Evolutionary conservation across 2,329 filamentous ascomycete species (phyloP).

Genomic region (Botrytis hyacinthi): DNA sequence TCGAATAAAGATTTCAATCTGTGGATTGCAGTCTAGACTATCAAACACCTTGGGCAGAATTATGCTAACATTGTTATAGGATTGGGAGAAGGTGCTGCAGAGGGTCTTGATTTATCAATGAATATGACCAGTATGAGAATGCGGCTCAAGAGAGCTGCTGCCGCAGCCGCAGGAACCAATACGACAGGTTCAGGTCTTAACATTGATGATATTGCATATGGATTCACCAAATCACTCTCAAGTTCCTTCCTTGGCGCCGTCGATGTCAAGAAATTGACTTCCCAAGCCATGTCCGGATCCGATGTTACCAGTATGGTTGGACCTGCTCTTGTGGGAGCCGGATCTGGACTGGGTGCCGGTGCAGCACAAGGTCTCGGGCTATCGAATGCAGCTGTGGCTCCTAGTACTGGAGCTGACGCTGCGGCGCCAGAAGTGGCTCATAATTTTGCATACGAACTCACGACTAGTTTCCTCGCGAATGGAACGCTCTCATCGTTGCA

Average conservation of each 20-base stretch:
- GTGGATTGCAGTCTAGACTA: neutral
- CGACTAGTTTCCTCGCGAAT: slow-evolving; percentile 16
- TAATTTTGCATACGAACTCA: slow-evolving; percentile 14
- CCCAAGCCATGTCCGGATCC: slow-evolving; percentile 14
- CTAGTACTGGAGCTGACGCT: neutral
- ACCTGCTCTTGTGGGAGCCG: slow-evolving; percentile 6
- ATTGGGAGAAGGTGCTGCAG: slow-evolving; percentile 17
- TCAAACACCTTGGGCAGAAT: neutral
- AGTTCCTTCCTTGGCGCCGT: slow-evolving; percentile 19
- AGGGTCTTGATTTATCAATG: slow-evolving; percentile 18
- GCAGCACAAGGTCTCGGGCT: slow-evolving; percentile 10
- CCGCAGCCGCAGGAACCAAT: neutral
- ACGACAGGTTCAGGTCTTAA: neutral
- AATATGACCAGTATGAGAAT: neutral
- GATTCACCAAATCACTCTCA: slow-evolving; percentile 19
- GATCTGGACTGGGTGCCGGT: slow-evolving; percentile 12
- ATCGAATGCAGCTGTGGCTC: neutral
- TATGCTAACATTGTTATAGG: neutral
- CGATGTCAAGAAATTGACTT: slow-evolving; percentile 9
- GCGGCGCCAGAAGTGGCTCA: slow-evolving; percentile 9
- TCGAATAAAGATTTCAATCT: neutral
- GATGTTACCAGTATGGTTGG: slow-evolving; percentile 8
- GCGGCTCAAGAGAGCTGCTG: neutral
- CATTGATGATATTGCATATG: neutral
- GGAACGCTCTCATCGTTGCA: neutral